phyloP scores from a whole-genome alignment of 2,329 filamentous ascomycete genomes.

The Ceratocystis eucalypticola region DNA sequence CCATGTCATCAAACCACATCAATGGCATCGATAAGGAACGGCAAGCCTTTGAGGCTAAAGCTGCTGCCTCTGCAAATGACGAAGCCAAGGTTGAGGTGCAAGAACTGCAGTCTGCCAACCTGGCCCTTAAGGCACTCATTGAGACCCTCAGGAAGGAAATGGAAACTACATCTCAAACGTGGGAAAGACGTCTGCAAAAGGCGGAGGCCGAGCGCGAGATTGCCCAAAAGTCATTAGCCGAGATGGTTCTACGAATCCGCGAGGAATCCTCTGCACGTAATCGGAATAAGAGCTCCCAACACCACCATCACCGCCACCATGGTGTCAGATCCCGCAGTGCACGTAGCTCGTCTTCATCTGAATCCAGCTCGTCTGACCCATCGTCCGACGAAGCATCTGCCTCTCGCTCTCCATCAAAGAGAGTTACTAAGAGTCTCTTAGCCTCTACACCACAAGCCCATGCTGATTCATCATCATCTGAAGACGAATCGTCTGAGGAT shows the following conservation, averaged over 20 bases:
- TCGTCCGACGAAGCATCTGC: neutral
- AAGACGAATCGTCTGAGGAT: slow-evolving; percentile 10
- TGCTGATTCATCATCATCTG: slow-evolving; percentile 8
- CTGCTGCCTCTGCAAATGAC: slow-evolving; percentile 25
- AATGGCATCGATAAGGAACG: neutral
- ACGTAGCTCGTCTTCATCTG: slow-evolving; percentile 9
- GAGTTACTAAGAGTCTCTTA: neutral
- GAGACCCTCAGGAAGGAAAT: slow-evolving; percentile 69
- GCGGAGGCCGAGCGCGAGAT: slow-evolving; percentile 66
- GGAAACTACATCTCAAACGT: slow-evolving; percentile 21
- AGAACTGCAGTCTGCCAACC: slow-evolving; percentile 23
- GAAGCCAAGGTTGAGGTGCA: slow-evolving; percentile 22
- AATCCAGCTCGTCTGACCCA: neutral
- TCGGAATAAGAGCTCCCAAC: slow-evolving; percentile 4
- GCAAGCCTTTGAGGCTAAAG: slow-evolving; percentile 5
- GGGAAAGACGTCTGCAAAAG: slow-evolving; percentile 31
- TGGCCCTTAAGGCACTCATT: slow-evolving; percentile 49
- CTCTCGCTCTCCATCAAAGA: neutral
- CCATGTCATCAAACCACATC: slow-evolving; percentile 9
- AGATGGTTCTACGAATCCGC: slow-evolving; percentile 77
- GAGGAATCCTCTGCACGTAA: slow-evolving; percentile 11
- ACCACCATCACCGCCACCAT: neutral
- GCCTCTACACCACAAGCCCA: neutral
- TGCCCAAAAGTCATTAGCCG: slow-evolving; percentile 60
- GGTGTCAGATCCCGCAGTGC: neutral